These are phyloP conservation scores for Solanum pinnatisectum DNA, from an alignment of 257 asterid species.

Conservation along the genomic window DNA sequence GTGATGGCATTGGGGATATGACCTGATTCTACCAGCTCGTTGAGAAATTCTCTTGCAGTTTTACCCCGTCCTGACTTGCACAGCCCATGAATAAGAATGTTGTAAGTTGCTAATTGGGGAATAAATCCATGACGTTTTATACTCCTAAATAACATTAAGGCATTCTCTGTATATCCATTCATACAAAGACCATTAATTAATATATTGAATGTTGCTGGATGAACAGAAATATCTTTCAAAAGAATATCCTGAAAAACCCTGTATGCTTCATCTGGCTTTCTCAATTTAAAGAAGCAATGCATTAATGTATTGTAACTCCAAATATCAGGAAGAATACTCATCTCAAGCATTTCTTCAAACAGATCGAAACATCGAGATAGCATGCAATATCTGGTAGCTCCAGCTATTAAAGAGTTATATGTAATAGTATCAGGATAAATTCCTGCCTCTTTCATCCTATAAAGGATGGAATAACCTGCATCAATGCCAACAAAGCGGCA, in stretches of 20 bases:
- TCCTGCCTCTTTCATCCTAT: constrained; percentile 79
- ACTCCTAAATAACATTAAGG: constrained; percentile 53
- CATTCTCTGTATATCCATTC: constrained; percentile 42
- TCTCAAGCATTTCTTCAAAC: constrained; percentile 60
- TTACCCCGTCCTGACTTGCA: constrained; percentile 48
- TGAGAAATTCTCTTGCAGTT: constrained; percentile 36
- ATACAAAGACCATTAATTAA: constrained; percentile 74
- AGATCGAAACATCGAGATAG: constrained; percentile 41
- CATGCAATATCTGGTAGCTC: constrained; percentile 43
- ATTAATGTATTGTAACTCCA: constrained; percentile 87
- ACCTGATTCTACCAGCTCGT: constrained; percentile 51
- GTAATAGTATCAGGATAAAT: constrained; percentile 58
- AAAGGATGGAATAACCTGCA: constrained; percentile 47
- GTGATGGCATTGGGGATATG: constrained; percentile 68
- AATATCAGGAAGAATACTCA: constrained; percentile 53
- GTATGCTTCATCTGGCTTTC: constrained; percentile 65
- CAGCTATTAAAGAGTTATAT: constrained; percentile 73
- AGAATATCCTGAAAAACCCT: constrained; percentile 48
- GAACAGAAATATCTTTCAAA: constrained; percentile 36
- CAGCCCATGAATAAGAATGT: constrained; percentile 60
- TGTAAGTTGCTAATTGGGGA: constrained; percentile 64
- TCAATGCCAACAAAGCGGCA: constrained; percentile 56
- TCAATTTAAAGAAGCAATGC: constrained; percentile 58
- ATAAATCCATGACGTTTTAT: constrained; percentile 39
- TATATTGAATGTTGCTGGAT: constrained; percentile 50